Evolutionary conservation across 2,329 filamentous ascomycete genomes (phyloP).

Genomic region (Orbilia javanica): DNA sequence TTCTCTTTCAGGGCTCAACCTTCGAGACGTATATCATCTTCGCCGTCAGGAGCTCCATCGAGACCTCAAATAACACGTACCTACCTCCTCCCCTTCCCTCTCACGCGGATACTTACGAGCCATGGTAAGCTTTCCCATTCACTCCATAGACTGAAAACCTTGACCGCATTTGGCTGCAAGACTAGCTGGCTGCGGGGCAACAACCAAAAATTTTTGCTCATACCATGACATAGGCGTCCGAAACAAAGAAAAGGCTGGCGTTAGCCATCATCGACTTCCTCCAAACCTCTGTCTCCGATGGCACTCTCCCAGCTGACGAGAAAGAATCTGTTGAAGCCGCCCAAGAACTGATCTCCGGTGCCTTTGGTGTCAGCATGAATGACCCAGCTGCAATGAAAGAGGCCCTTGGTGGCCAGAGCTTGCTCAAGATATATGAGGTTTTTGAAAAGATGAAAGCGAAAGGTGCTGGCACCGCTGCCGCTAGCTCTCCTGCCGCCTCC

Average conservation of each 20-base stretch:
- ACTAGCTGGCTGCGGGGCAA: slow-evolving; percentile 43
- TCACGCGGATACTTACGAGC: slow-evolving; percentile 23
- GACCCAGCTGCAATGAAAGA: slow-evolving; percentile 79
- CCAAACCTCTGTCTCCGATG: slow-evolving; percentile 83
- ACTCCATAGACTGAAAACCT: slow-evolving; percentile 35
- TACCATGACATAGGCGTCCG: slow-evolving; percentile 61
- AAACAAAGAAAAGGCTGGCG: slow-evolving; percentile 86
- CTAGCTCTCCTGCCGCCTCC: slow-evolving; percentile 66
- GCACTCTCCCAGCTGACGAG: slow-evolving; percentile 88
- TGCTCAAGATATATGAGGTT: slow-evolving; percentile 91
- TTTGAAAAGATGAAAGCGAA: slow-evolving; percentile 93
- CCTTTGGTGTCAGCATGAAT: slow-evolving; percentile 91
- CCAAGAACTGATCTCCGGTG: slow-evolving; percentile 91
- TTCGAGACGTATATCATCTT: slow-evolving; percentile 14
- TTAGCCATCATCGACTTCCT: slow-evolving; percentile 98
- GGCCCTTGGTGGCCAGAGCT: slow-evolving; percentile 86
- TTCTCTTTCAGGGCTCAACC: slow-evolving; percentile 8
- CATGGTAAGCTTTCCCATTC: slow-evolving; percentile 48
- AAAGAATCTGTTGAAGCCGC: slow-evolving; percentile 94
- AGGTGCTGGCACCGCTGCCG: slow-evolving; percentile 66
- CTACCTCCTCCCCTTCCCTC: not conserved
- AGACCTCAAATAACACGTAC: slow-evolving; percentile 2
- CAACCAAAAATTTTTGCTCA: not conserved
- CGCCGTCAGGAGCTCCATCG: slow-evolving; percentile 20
- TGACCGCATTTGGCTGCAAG: slow-evolving; percentile 40